phyloP scores from a whole-genome alignment of 2,329 filamentous ascomycete genomes.

The Colletotrichum incanum region DNA sequence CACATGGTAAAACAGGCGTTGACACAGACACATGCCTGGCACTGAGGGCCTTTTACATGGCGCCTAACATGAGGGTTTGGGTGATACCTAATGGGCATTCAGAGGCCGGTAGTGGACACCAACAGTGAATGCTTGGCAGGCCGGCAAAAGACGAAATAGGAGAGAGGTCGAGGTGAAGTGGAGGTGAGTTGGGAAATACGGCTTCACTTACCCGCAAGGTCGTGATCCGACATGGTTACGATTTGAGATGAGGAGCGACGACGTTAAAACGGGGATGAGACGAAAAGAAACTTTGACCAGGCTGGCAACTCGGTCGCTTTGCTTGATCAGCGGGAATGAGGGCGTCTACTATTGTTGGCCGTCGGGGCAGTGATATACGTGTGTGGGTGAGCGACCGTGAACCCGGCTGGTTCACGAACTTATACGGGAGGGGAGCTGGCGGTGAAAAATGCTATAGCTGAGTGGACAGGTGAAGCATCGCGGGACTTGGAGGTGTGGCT shows the following conservation, averaged over 20 bases:
- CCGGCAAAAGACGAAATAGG: too few relatives aligned
- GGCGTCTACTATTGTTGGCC: not conserved
- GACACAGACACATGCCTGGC: too few relatives aligned
- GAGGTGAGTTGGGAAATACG: not conserved
- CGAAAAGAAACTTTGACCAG: not conserved
- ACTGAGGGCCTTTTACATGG: conserved; percentile 2
- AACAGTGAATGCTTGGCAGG: not conserved
- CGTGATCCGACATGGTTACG: conserved; percentile 74
- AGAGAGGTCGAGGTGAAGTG: not conserved
- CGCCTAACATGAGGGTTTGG: not conserved
- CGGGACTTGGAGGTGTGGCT: conserved; percentile 28
- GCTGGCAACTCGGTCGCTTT: not conserved
- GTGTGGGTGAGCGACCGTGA: not conserved
- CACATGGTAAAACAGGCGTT: not conserved
- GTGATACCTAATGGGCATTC: not conserved
- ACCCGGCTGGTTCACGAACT: conserved; percentile 2
- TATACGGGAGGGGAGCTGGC: conserved; percentile 25
- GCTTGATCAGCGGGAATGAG: not conserved
- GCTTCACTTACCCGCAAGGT: conserved; percentile 73
- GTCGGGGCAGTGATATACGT: not conserved
- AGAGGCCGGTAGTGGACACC: not conserved
- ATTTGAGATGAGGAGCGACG: conserved; percentile 8
- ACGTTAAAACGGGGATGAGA: conserved; percentile 2
- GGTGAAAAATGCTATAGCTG: conserved; percentile 18
- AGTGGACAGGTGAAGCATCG: conserved; percentile 32